phyloP scores from a whole-genome alignment of 345 rosid species.

The Turritis glabra region DNA sequence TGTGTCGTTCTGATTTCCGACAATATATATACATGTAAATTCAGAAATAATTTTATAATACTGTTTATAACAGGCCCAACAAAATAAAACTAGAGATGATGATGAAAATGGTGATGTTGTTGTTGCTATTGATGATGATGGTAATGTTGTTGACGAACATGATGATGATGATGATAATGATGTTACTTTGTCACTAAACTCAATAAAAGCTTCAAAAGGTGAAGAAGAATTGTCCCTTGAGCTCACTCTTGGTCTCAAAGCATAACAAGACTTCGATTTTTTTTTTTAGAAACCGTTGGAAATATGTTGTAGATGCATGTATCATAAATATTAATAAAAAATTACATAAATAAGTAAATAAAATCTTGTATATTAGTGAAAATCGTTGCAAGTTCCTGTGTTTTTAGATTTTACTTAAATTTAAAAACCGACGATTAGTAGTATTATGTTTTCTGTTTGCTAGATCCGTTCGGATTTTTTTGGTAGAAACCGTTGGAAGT shows the following conservation, averaged over 20 bases:
- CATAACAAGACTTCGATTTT: background rate
- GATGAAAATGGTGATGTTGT: slow-evolving; percentile 9
- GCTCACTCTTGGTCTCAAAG: slow-evolving; percentile 30
- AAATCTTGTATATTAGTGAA: background rate
- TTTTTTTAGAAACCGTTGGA: background rate
- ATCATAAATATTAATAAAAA: background rate
- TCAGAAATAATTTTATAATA: background rate
- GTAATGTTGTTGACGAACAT: background rate
- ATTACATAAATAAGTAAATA: background rate
- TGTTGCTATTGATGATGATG: background rate
- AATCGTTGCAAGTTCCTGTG: background rate
- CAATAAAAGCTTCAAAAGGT: slow-evolving; percentile 1
- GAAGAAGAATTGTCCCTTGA: slow-evolving; percentile 34
- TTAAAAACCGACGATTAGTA: background rate
- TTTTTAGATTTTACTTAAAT: background rate
- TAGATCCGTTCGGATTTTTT: background rate
- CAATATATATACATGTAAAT: background rate
- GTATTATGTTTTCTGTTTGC: background rate
- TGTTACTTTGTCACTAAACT: slow-evolving; percentile 19
- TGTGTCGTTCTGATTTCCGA: background rate
- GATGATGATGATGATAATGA: background rate
- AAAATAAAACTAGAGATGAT: slow-evolving; percentile 15
- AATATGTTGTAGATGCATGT: slow-evolving; percentile 7
- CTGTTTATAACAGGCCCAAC: slow-evolving; percentile 17
- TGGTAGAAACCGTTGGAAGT: too few species aligned